Evolutionary conservation across 2,329 filamentous ascomycete species (phyloP), one percentile per base, ranked within the genome.

Genomic region (Venturia carpophila): DNA sequence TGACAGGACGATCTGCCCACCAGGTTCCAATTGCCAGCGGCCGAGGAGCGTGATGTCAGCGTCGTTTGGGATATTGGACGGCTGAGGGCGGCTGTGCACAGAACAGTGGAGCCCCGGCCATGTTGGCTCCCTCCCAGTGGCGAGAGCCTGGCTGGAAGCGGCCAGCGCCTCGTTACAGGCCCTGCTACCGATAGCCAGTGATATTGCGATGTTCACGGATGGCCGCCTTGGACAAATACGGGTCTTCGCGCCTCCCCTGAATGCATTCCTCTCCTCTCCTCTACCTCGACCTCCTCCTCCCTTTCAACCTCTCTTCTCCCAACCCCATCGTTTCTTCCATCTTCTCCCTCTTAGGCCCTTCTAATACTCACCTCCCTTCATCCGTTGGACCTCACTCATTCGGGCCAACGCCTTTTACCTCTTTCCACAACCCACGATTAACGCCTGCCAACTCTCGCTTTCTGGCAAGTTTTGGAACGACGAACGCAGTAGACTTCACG

Each of bases 371-470:
- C 15, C 7, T 11, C 30, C 1, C 52, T 58, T 37, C 52, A 58
- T 37, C 6, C 52, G 27, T 37, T 58, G 27, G 21, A 21, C 27
- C 24, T 34, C 52, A 58, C 27, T 37, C 52, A n/a, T 58, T 58
- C 52, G 24, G 47, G 7, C 5, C 47, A 52, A 52, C 47, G 47
- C 47, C 10, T 15, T 19, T 52, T 49, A 56, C 27, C 52, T 37
- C 30, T 24, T 56, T 37, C 30, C 15, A 17, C 15, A 5, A 4
- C 11, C 52, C 52, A n/a, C 52, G 27, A 56, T 5, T 58, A 37
- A 58, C 52, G 52, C 52, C 27, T 58, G 52, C 52, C 52, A 37
- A n/a, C 52, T 58, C 37, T 56, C 52, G 52, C 30, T 56, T 56
- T 19, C 37, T 56, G 52, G 52, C 52, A 56, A 11, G 21, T 49